Evolutionary conservation across 2,329 filamentous ascomycete species (phyloP).

Genomic region (Ophiostoma fasciatum): DNA sequence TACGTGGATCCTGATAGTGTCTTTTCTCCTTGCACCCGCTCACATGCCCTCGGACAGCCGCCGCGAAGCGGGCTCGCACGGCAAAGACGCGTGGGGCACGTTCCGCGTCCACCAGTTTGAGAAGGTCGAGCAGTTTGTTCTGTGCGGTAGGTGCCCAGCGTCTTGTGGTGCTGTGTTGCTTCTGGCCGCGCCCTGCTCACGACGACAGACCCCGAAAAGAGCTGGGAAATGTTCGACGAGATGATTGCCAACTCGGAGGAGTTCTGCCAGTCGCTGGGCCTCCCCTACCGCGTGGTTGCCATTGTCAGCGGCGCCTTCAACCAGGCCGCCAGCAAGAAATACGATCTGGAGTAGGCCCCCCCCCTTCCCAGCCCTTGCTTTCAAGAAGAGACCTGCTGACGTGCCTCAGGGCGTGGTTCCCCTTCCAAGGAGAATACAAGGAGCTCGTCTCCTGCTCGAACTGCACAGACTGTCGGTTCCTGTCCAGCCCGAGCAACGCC

Average conservation of each 20-base stretch:
- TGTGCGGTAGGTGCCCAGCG: constrained; percentile 20
- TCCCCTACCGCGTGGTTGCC: constrained; percentile 82
- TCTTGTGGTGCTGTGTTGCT: background rate
- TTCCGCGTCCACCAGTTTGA: constrained; percentile 98
- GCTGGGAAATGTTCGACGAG: constrained; percentile 82
- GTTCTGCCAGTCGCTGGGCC: constrained; percentile 79
- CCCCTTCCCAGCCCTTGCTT: background rate
- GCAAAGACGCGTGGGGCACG: constrained; percentile 74
- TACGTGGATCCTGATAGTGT: constrained; percentile 2
- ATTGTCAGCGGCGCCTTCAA: constrained; percentile 96
- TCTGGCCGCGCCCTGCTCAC: constrained; percentile 42
- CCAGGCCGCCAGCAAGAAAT: constrained; percentile 77
- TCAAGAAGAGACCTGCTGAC: constrained; percentile 34
- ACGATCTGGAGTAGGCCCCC: constrained; percentile 54
- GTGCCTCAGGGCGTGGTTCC: constrained; percentile 53
- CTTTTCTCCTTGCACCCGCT: background rate
- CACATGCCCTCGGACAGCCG: constrained; percentile 25
- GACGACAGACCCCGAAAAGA: constrained; percentile 79
- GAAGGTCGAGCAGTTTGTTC: constrained; percentile 28
- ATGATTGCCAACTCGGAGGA: constrained; percentile 89
- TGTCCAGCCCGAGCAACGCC: no score
- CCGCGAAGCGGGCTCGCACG: constrained; percentile 84
- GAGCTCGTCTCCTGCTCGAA: constrained; percentile 96
- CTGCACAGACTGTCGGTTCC: constrained; percentile 67
- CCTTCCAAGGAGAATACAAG: constrained; percentile 94